These are phyloP conservation scores for Candida coleopterorum DNA, from an alignment of 805 yeast genomes.

Conservation along the genomic window DNA sequence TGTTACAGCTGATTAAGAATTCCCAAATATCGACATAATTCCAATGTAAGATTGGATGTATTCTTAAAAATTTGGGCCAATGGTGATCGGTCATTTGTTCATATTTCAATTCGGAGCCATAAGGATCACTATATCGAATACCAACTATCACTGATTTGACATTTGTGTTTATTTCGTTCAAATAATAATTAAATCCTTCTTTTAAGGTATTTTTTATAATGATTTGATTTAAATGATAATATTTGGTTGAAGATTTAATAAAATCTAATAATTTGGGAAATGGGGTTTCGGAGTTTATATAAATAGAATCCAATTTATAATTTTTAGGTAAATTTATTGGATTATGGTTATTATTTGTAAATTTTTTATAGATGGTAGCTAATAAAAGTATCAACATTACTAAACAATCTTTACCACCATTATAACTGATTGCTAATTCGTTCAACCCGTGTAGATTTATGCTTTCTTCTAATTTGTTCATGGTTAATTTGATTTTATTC, in stretches of 20 bases:
- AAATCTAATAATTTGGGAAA: constrained; percentile 70
- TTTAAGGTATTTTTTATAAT: constrained; percentile 50
- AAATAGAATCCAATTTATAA: constrained; percentile 54
- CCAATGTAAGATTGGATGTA: constrained; percentile 92
- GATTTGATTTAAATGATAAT: constrained; percentile 52
- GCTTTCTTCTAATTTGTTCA: constrained; percentile 23
- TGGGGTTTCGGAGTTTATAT: constrained; percentile 69
- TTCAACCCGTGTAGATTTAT: constrained; percentile 31
- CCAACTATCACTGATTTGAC: constrained; percentile 84
- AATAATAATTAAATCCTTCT: constrained; percentile 63
- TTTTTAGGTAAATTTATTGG: constrained; percentile 17
- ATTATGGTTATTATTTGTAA: constrained; percentile 7
- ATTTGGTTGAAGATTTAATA: constrained; percentile 47
- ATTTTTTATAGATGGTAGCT: constrained; percentile 42
- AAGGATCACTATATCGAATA: constrained; percentile 84
- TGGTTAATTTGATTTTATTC: constrained; percentile 22
- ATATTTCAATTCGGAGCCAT: constrained; percentile 51
- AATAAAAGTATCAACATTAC: constrained; percentile 77
- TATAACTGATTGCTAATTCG: constrained; percentile 76
- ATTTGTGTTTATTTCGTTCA: constrained; percentile 42
- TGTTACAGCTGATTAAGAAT: constrained; percentile 55
- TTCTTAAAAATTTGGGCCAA: constrained; percentile 84
- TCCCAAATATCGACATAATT: constrained; percentile 80
- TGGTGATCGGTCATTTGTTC: constrained; percentile 79
- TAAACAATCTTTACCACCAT: constrained; percentile 96